Evolutionary conservation across 1,139 yeast species (phyloP).

Genomic region (Pichia sp.): DNA sequence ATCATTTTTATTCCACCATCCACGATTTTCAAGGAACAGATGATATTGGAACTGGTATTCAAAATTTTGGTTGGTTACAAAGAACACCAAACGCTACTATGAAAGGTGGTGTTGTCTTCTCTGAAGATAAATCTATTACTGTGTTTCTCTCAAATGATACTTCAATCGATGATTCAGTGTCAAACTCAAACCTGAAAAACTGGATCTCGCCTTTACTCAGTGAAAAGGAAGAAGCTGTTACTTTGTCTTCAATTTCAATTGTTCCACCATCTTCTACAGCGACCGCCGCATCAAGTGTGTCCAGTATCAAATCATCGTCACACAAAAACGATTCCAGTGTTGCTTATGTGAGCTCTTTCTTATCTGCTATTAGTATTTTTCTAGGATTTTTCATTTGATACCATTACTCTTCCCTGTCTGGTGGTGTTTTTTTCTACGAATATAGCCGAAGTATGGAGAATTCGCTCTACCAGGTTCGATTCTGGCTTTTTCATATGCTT

Average conservation of each 20-base stretch:
- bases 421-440: too few species aligned
- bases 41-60: slow-evolving; percentile 51
- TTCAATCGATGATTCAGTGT: slow-evolving; percentile 35
- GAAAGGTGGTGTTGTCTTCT: slow-evolving; percentile 69
- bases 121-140: slow-evolving; percentile 49
- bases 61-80: slow-evolving; percentile 47
- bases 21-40: slow-evolving; percentile 70
- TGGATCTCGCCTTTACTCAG: slow-evolving; percentile 30
- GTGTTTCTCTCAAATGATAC: slow-evolving; percentile 57
- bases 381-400: background rate
- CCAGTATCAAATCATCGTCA: slow-evolving; percentile 3
- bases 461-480: too few species aligned
- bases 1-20: slow-evolving; percentile 53
- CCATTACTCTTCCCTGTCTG: too few species aligned
- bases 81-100: slow-evolving; percentile 44
- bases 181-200: slow-evolving; percentile 30
- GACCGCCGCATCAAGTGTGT: slow-evolving; percentile 1
- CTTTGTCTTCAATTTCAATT: slow-evolving; percentile 20
- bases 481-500: too few species aligned
- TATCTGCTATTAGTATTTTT: slow-evolving; percentile 1
- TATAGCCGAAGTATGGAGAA: too few species aligned
- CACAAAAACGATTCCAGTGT: slow-evolving; percentile 6
- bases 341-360: background rate
- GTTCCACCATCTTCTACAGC: slow-evolving; percentile 13
- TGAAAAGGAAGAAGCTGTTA: slow-evolving; percentile 10